phyloP scores from a whole-genome alignment of 441 rosid genomes.

The Gossypium lobatum region DNA sequence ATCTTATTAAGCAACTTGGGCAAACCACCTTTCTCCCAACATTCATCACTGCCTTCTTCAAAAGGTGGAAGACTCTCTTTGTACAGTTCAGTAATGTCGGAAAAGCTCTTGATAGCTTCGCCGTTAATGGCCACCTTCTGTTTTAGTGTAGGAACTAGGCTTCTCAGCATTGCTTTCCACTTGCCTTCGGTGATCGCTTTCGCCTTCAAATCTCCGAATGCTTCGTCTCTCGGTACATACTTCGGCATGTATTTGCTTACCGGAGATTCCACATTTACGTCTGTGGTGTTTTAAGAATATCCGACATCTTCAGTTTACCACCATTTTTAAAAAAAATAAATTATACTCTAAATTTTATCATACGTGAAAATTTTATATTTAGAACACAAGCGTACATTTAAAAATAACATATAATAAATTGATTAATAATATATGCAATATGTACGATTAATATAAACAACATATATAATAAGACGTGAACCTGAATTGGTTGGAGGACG shows the following conservation, averaged over 20 bases:
- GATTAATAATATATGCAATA: too few species aligned
- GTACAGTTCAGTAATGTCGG: neutral
- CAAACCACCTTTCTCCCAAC: neutral
- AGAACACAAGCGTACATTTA: too few species aligned
- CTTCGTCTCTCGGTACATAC: constrained; percentile 20
- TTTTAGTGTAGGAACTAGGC: neutral
- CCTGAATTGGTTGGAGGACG: neutral
- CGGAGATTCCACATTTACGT: neutral
- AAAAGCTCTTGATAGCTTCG: neutral
- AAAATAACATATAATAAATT: too few species aligned
- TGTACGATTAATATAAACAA: too few species aligned
- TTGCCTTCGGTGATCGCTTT: neutral
- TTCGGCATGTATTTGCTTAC: neutral
- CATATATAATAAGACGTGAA: neutral
- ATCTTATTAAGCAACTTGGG: neutral
- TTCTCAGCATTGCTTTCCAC: neutral
- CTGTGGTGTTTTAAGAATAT: neutral
- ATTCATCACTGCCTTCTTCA: neutral
- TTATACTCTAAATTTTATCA: too few species aligned
- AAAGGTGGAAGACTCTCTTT: neutral
- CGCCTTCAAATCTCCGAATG: constrained; percentile 3
- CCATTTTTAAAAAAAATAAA: too few species aligned
- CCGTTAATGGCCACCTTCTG: neutral
- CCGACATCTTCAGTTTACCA: too few species aligned
- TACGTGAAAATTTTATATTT: too few species aligned